Evolutionary conservation across 768 basidiomycete species (phyloP).

Genomic region (Strobilomyces confusus): DNA sequence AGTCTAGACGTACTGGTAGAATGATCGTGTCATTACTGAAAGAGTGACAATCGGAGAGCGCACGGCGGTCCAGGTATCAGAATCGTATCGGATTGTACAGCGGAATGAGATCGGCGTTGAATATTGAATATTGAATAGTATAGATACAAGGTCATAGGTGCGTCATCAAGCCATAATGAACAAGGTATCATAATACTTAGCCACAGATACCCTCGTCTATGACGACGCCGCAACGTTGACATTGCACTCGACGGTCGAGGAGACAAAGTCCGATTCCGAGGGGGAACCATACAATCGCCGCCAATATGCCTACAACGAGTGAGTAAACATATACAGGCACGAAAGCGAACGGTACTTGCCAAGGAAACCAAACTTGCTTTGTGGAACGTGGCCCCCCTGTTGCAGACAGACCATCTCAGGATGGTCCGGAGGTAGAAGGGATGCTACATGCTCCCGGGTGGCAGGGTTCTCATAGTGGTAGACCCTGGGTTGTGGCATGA

Average conservation of each 20-base stretch:
- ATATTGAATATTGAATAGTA: background rate
- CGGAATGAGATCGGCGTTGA: background rate
- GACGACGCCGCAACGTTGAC: slow-evolving; percentile 44
- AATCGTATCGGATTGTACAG: background rate
- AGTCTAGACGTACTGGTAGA: no score
- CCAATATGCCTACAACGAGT: slow-evolving; percentile 56
- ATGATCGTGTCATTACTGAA: no score
- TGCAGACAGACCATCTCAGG: slow-evolving; percentile 88
- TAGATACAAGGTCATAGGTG: slow-evolving; percentile 13
- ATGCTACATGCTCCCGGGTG: slow-evolving; percentile 55
- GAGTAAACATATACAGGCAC: background rate
- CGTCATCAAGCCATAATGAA: slow-evolving; percentile 1
- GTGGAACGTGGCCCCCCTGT: slow-evolving; percentile 58
- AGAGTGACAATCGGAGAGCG: no score
- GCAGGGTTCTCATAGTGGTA: slow-evolving; percentile 66
- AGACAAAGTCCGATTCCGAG: slow-evolving; percentile 75
- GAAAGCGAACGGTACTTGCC: slow-evolving; percentile 40
- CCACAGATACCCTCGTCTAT: slow-evolving; percentile 38
- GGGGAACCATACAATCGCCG: slow-evolving; percentile 85
- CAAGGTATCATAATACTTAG: slow-evolving; percentile 8
- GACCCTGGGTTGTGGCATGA: slow-evolving; percentile 44
- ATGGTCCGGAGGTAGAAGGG: slow-evolving; percentile 69
- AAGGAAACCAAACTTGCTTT: slow-evolving; percentile 65
- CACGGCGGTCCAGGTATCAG: background rate
- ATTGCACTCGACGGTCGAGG: slow-evolving; percentile 67